A percentile compares a stretch with the other conserved stretches of the same genome.
Evolutionary conservation across 2,329 filamentous ascomycete genomes (phyloP).

Genomic region (Fusarium albidum): DNA sequence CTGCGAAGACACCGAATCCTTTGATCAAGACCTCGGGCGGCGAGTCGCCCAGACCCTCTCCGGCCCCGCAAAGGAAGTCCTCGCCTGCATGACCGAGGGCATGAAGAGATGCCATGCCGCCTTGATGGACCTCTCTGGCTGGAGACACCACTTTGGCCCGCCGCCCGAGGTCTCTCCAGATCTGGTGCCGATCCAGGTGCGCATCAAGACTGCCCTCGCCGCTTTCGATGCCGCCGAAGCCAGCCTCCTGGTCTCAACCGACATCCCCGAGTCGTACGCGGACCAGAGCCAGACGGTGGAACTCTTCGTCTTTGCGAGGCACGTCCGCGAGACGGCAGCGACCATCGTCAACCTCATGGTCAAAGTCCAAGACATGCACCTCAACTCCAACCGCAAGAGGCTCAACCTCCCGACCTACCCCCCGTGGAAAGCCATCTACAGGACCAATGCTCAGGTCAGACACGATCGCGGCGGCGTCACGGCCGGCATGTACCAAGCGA

Average conservation of each 20-base stretch:
- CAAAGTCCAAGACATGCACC: slow-evolving; percentile 58
- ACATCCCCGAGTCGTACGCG: slow-evolving; percentile 55
- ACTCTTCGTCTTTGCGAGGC: slow-evolving; percentile 63
- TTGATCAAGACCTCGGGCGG: slow-evolving; percentile 28
- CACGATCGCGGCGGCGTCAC: slow-evolving; percentile 67
- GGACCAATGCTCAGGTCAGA: slow-evolving; percentile 64
- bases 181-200: slow-evolving; percentile 48
- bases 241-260: slow-evolving; percentile 53
- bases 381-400: slow-evolving; percentile 48
- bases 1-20: slow-evolving; percentile 10
- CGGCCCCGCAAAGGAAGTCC: slow-evolving; percentile 55
- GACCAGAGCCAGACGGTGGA: slow-evolving; percentile 59
- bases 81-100: slow-evolving; percentile 55
- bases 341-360: slow-evolving; percentile 55
- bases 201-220: slow-evolving; percentile 53
- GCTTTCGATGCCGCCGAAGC: slow-evolving; percentile 58
- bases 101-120: slow-evolving; percentile 59
- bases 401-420: slow-evolving; percentile 63
- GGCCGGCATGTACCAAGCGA: slow-evolving; percentile 58
- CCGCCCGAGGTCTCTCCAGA: slow-evolving; percentile 52
- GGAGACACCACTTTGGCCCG: slow-evolving; percentile 57
- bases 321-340: slow-evolving; percentile 60
- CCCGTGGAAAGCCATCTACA: slow-evolving; percentile 59
- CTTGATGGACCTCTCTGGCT: slow-evolving; percentile 62
- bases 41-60: slow-evolving; percentile 47